Conservation (phyloP, 225 moss, liverwort and hornwort genomes). For the Rhytidiadelphus loreus region DNA sequence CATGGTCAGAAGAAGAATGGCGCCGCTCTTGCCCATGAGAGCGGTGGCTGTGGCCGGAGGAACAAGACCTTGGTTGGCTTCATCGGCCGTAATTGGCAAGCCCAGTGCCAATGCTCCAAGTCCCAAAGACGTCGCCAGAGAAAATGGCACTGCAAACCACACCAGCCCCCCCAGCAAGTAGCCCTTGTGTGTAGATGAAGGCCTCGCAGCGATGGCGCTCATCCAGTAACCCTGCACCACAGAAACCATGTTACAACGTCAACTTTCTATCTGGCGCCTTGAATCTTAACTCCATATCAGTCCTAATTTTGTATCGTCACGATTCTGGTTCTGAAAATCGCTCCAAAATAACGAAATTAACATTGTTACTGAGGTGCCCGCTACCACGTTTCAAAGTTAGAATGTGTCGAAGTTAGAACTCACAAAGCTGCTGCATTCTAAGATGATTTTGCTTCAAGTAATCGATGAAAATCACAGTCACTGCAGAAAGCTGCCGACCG, state of each 20-base stretch:
- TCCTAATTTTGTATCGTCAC: not conserved
- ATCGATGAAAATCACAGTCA: not conserved
- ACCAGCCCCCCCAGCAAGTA: conserved; percentile 71
- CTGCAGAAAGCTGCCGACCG: not conserved
- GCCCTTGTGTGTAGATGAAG: conserved; percentile 65
- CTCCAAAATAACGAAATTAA: not conserved
- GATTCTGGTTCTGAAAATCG: not conserved
- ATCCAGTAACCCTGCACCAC: conserved; percentile 63
- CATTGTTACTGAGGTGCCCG: too few relatives aligned
- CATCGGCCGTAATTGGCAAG: conserved; percentile 46
- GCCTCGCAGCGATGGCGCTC: conserved; percentile 73
- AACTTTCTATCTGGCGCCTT: not conserved
- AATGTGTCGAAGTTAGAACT: not conserved
- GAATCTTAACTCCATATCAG: not conserved
- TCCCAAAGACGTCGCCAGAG: conserved; percentile 65
- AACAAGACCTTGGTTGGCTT: conserved; percentile 60
- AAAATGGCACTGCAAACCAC: conserved; percentile 85
- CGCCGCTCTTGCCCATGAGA: conserved; percentile 75
- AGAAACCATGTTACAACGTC: not conserved
- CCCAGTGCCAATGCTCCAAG: conserved; percentile 64
- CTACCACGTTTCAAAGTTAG: not conserved
- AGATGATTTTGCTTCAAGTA: too few relatives aligned
- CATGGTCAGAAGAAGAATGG: conserved; percentile 75
- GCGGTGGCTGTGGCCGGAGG: conserved; percentile 67
- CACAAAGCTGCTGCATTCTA: not conserved